Conservation (phyloP, 805 yeast genomes). For the Peterozyma xylosa region DNA sequence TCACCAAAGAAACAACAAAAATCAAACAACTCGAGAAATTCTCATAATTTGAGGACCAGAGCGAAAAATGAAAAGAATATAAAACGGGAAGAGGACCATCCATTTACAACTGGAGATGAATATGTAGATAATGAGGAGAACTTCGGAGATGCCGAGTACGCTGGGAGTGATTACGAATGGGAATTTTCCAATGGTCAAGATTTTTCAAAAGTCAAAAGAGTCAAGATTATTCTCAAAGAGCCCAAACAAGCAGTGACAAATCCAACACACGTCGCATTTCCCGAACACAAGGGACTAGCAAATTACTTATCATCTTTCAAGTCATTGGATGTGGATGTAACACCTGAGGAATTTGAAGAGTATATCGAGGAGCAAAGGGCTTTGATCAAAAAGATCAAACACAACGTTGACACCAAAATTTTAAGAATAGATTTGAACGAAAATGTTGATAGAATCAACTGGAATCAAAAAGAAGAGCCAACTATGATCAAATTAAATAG, state of each 20-base stretch:
- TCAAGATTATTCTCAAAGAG: conserved; percentile 25
- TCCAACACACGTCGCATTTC: conserved; percentile 47
- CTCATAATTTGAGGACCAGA: background rate
- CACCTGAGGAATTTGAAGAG: conserved; percentile 52
- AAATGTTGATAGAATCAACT: conserved; percentile 37
- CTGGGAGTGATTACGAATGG: conserved; percentile 2
- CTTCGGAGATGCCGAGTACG: conserved; percentile 4
- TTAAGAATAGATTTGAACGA: conserved; percentile 36
- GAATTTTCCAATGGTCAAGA: background rate
- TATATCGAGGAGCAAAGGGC: conserved; percentile 45
- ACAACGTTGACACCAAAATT: conserved; percentile 37
- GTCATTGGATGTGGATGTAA: conserved; percentile 54
- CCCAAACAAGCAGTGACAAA: conserved; percentile 48
- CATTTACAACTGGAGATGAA: background rate
- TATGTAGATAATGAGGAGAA: conserved; percentile 3
- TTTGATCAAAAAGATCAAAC: conserved; percentile 33
- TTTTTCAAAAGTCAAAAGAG: conserved; percentile 5
- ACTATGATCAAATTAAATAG: conserved; percentile 27
- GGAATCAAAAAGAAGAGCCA: conserved; percentile 30
- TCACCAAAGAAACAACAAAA: background rate
- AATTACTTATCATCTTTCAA: conserved; percentile 47
- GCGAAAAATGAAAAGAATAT: background rate
- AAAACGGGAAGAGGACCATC: background rate
- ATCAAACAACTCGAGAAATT: background rate
- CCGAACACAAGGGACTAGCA: conserved; percentile 33